A percentile compares a stretch with the other conserved stretches of the same genome.
Evolutionary conservation across 805 yeast genomes (phyloP).

Genomic region (Saccharomycopsis capsularis): DNA sequence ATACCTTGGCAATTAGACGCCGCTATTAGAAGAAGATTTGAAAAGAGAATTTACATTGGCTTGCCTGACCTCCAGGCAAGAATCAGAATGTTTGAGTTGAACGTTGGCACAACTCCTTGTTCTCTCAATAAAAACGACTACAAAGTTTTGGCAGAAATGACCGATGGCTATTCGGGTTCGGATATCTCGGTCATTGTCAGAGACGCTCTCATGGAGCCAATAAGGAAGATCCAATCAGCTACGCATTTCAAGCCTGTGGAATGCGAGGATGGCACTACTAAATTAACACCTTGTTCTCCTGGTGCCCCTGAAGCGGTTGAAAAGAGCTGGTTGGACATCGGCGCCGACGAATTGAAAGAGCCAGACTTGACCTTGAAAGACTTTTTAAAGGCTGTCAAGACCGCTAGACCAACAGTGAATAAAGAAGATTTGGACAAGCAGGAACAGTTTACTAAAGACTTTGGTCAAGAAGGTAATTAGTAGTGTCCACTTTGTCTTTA

Average conservation of each 20-base stretch:
- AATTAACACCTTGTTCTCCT: conserved; percentile 90
- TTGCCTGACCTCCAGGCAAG: conserved; percentile 93
- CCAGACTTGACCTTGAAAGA: conserved; percentile 88
- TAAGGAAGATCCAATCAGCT: conserved; percentile 89
- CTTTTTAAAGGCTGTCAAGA: conserved; percentile 84
- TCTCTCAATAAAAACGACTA: conserved; percentile 65
- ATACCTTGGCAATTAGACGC: conserved; percentile 99
- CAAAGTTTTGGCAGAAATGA: conserved; percentile 78
- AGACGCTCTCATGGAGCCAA: conserved; percentile 97
- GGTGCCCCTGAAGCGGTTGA: conserved; percentile 86
- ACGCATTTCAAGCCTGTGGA: conserved; percentile 78
- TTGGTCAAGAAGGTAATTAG: conserved; percentile 94
- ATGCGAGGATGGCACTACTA: conserved; percentile 33
- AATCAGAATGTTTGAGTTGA: conserved; percentile 86
- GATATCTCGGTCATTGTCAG: conserved; percentile 95
- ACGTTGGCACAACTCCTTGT: conserved; percentile 88
- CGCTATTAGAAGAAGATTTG: conserved; percentile 95
- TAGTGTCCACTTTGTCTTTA: background rate
- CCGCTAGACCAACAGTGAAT: conserved; percentile 93
- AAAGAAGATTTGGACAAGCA: conserved; percentile 75
- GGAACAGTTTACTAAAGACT: conserved; percentile 83
- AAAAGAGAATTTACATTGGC: conserved; percentile 88
- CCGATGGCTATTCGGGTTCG: conserved; percentile 96
- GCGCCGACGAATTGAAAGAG: conserved; percentile 80
- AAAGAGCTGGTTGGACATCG: conserved; percentile 90